Evolutionary conservation across 1,284 basidiomycete genomes (phyloP).

Genomic region (Ceratobasidium sp.): DNA sequence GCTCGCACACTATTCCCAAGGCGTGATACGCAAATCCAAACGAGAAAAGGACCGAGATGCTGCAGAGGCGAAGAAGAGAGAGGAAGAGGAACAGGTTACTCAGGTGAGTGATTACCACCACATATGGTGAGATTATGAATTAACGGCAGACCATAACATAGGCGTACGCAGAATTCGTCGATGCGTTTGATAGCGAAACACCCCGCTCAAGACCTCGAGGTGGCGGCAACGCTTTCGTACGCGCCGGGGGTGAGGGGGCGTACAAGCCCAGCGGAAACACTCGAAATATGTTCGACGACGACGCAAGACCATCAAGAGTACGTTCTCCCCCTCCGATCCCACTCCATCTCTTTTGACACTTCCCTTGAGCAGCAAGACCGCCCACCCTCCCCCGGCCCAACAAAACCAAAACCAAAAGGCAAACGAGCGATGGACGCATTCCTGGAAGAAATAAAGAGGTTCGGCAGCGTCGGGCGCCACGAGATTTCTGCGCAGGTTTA

Average conservation of each 20-base stretch:
- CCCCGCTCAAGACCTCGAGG: slow-evolving; percentile 63
- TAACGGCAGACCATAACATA: neutral
- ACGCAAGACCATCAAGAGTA: slow-evolving; percentile 19
- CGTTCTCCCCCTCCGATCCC: neutral
- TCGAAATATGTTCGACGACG: slow-evolving; percentile 42
- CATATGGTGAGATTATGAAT: too few species aligned
- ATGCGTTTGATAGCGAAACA: slow-evolving; percentile 85
- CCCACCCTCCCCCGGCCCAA: slow-evolving; percentile 67
- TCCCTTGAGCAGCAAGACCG: slow-evolving; percentile 58
- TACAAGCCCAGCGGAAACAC: slow-evolving; percentile 63
- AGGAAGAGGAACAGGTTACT: slow-evolving; percentile 84
- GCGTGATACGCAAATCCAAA: slow-evolving; percentile 79
- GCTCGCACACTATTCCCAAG: slow-evolving; percentile 80
- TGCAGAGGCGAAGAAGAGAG: slow-evolving; percentile 86
- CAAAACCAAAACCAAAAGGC: slow-evolving; percentile 86
- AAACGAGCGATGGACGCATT: slow-evolving; percentile 95
- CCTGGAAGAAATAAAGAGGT: slow-evolving; percentile 94
- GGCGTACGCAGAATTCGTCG: slow-evolving; percentile 85
- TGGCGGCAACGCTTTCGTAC: slow-evolving; percentile 78
- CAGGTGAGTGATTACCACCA: slow-evolving; percentile 61
- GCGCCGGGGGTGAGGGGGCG: slow-evolving; percentile 69
- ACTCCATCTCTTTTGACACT: neutral
- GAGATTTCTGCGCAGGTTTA: slow-evolving; percentile 47
- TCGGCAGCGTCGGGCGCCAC: slow-evolving; percentile 37
- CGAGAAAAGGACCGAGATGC: slow-evolving; percentile 90